Conservation (phyloP, 2,329 filamentous ascomycete genomes). For the Ophiostoma ips region DNA sequence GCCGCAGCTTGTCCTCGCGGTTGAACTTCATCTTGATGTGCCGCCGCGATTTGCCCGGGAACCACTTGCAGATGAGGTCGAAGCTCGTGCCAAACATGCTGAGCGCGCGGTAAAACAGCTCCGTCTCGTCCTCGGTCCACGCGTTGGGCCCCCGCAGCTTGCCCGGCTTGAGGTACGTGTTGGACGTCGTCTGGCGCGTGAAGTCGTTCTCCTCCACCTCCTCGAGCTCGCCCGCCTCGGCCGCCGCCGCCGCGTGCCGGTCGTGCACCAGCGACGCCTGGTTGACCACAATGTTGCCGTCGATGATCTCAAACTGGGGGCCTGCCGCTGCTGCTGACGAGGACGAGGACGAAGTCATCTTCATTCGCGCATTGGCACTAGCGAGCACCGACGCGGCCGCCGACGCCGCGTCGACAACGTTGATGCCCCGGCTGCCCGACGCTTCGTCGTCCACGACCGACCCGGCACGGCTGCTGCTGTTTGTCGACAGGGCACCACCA, state of each 20-base stretch:
- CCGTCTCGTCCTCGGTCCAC: slow-evolving; percentile 60
- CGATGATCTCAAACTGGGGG: slow-evolving; percentile 48
- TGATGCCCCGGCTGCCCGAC: neutral
- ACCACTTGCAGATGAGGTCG: slow-evolving; percentile 63
- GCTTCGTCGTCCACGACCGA: too few species aligned
- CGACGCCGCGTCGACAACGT: slow-evolving; percentile 4
- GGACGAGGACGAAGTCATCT: neutral
- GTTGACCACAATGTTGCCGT: slow-evolving; percentile 61
- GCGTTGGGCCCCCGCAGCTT: slow-evolving; percentile 49
- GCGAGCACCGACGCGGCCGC: slow-evolving; percentile 10
- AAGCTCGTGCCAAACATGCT: slow-evolving; percentile 74
- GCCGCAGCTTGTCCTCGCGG: slow-evolving; percentile 58
- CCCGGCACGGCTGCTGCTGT: neutral
- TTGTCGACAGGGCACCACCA: slow-evolving; percentile 10
- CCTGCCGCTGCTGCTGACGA: slow-evolving; percentile 21
- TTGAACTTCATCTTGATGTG: slow-evolving; percentile 75
- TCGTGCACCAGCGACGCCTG: slow-evolving; percentile 54
- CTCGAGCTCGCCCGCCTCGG: slow-evolving; percentile 38
- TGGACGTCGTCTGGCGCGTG: slow-evolving; percentile 54
- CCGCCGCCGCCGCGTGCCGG: slow-evolving; percentile 47
- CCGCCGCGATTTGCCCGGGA: slow-evolving; percentile 54
- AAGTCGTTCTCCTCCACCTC: slow-evolving; percentile 68
- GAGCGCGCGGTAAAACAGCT: slow-evolving; percentile 62
- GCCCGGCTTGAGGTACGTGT: slow-evolving; percentile 47
- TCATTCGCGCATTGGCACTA: slow-evolving; percentile 1